Evolutionary conservation across 495 filamentous ascomycete genomes (phyloP).

Genomic region (Talaromyces borbonicus): DNA sequence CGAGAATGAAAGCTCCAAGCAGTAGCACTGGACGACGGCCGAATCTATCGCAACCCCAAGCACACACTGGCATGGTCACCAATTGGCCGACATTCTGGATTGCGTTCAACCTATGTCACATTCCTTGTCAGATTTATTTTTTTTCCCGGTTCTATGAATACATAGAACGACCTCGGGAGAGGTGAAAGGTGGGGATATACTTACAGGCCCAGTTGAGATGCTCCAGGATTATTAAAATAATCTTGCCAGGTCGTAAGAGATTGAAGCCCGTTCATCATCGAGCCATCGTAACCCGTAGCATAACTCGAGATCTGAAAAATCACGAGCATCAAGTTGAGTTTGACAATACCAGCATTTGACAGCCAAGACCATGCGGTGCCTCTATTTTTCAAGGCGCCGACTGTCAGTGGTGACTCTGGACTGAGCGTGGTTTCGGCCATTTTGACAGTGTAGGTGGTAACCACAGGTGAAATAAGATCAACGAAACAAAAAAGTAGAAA

Average conservation of each 20-base stretch:
- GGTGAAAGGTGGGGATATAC: no score
- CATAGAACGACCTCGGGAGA: no score
- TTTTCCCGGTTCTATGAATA: no score
- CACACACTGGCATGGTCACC: slow-evolving; percentile 13
- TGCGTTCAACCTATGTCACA: slow-evolving; percentile 13
- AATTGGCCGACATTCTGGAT: slow-evolving; percentile 14
- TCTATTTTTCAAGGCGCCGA: slow-evolving; percentile 6
- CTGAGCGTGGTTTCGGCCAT: slow-evolving; percentile 6
- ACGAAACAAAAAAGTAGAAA: no score
- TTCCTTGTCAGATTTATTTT: no score
- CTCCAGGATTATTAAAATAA: slow-evolving; percentile 13
- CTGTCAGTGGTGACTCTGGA: slow-evolving; percentile 9
- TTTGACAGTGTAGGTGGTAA: no score
- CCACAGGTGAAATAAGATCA: no score
- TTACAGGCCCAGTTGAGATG: slow-evolving; percentile 13
- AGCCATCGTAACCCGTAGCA: slow-evolving; percentile 16
- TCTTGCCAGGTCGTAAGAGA: slow-evolving; percentile 15
- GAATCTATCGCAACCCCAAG: slow-evolving; percentile 14
- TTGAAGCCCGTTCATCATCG: slow-evolving; percentile 25
- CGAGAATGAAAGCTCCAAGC: slow-evolving; percentile 13
- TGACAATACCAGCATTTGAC: slow-evolving; percentile 11
- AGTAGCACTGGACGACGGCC: slow-evolving; percentile 16
- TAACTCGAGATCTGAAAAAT: slow-evolving; percentile 13
- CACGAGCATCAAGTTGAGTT: slow-evolving; percentile 13
- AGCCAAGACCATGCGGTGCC: slow-evolving; percentile 7